Evolutionary conservation across 139 green algal species (phyloP), one percentile per base, ranked within the genome.

Genomic region (Auxenochlorella protothecoides): DNA sequence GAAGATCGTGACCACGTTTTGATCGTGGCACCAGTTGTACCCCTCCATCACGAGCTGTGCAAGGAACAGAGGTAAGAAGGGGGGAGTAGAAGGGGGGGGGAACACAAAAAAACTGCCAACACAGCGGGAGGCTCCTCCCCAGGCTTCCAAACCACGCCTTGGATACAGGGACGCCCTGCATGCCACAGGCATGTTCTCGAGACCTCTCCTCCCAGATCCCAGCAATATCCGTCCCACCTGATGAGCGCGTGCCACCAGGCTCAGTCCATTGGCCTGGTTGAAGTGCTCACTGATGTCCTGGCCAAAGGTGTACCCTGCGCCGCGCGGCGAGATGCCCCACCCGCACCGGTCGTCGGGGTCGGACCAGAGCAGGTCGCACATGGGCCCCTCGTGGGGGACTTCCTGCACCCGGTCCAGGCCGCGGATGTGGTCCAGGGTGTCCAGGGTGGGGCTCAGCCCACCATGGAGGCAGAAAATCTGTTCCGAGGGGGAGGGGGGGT

Each of bases 351-450:
- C 95, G 75, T 99, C 95, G 1, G 95, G 95, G 76, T 99, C 95
- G 6, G 77, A 90, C 95, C 95, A 99, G 55, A 99, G 85, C 74
- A 99, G 85, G 83, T 99, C 95, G 78, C 95, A 99, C 93, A 99
- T 99, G 68, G 95, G 95, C 4, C 95, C 93, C 76, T 97, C 92
- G 71, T 97, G 92, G 0, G 92, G 92, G 53, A 96, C 90, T 88
- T 98, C 94, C 74, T 97, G 90, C 57, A 98, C 86, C n/a, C 94
- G 76, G 80, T 98, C 93, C 64, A 99, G 74, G 12, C 83, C 83
- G 7, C 91, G 78, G 71, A 99, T 93, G 76, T 99, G 89, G 80
- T 98, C 95, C 66, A 99, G 79, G 2, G 92, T 96, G 80, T 99
- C 95, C 74, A 99, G 79, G 11, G 91, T 96, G 27, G 95, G 95